Conservation (phyloP, 2,329 filamentous ascomycete genomes). For the Ilyonectria mors-panacis region DNA sequence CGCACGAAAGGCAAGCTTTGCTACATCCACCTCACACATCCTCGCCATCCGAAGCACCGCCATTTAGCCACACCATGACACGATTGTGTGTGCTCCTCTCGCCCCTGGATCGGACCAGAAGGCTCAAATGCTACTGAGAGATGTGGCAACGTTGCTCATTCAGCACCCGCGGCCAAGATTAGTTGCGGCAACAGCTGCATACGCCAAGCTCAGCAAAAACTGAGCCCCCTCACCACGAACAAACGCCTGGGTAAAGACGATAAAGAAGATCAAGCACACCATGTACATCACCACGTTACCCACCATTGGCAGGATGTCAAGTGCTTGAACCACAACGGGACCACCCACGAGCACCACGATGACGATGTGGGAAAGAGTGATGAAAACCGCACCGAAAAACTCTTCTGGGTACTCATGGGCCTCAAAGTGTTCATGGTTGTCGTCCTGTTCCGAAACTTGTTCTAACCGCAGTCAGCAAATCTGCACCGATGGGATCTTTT, state of each 20-base stretch:
- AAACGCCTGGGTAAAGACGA: conserved; percentile 5
- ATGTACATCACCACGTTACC: conserved; percentile 21
- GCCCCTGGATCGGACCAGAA: not conserved
- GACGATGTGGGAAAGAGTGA: conserved; percentile 1
- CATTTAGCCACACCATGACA: not conserved
- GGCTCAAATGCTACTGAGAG: not conserved
- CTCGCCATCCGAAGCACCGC: not conserved
- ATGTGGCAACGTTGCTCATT: not conserved
- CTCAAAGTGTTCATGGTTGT: not conserved
- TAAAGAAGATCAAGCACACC: conserved; percentile 12
- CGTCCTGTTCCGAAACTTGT: not conserved
- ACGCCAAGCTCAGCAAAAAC: conserved; percentile 14
- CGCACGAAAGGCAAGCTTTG: not conserved
- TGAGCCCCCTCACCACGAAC: not conserved
- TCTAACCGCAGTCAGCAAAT: not conserved
- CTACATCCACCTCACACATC: not conserved
- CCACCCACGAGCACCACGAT: conserved; percentile 18
- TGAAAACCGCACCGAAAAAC: not conserved
- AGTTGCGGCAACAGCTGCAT: conserved; percentile 19
- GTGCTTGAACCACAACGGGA: conserved; percentile 19
- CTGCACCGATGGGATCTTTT: not conserved
- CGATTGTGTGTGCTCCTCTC: not conserved
- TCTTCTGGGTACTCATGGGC: not conserved
- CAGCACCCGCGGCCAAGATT: conserved; percentile 9
- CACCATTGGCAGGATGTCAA: conserved; percentile 8